These are phyloP conservation scores for Diatrype stigma DNA, from an alignment of 2,329 filamentous ascomycete genomes.

Conservation along the genomic window DNA sequence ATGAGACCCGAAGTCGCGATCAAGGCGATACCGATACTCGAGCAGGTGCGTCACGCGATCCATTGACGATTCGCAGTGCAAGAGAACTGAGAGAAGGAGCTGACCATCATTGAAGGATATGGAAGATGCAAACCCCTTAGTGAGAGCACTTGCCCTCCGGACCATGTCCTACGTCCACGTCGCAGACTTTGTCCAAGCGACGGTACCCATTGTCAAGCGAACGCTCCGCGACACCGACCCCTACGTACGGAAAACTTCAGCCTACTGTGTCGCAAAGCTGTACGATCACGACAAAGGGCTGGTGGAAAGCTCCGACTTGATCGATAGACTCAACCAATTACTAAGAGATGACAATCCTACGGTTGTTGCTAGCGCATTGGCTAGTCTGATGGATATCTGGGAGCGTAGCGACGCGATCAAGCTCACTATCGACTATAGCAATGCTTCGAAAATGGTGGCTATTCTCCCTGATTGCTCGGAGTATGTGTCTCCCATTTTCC, in stretches of 20 bases:
- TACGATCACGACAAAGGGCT: conserved; percentile 93
- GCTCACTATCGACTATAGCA: conserved; percentile 94
- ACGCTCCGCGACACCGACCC: conserved; percentile 84
- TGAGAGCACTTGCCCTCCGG: conserved; percentile 84
- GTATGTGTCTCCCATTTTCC: conserved; percentile 54
- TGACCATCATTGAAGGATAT: conserved; percentile 62
- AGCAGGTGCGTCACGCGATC: conserved; percentile 55
- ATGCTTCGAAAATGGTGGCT: conserved; percentile 96
- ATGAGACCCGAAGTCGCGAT: conserved; percentile 92
- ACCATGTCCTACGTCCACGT: conserved; percentile 99
- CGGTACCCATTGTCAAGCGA: conserved; percentile 76
- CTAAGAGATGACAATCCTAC: conserved; percentile 95
- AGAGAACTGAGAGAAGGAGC: neutral
- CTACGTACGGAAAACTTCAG: conserved; percentile 95
- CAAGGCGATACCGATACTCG: conserved; percentile 83
- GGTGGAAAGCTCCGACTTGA: conserved; percentile 87
- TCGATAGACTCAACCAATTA: conserved; percentile 84
- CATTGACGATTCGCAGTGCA: neutral
- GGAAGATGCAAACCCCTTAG: conserved; percentile 86
- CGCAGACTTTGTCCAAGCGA: conserved; percentile 89
- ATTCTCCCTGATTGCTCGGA: conserved; percentile 96
- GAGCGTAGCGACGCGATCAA: conserved; percentile 96
- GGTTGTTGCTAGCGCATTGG: conserved; percentile 90
- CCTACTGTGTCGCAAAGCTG: conserved; percentile 93
- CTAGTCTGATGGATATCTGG: conserved; percentile 95